Base-by-base conservation (phyloP, 108 stramenopile species). In the Cyclostephanos tholiformis region DNA sequence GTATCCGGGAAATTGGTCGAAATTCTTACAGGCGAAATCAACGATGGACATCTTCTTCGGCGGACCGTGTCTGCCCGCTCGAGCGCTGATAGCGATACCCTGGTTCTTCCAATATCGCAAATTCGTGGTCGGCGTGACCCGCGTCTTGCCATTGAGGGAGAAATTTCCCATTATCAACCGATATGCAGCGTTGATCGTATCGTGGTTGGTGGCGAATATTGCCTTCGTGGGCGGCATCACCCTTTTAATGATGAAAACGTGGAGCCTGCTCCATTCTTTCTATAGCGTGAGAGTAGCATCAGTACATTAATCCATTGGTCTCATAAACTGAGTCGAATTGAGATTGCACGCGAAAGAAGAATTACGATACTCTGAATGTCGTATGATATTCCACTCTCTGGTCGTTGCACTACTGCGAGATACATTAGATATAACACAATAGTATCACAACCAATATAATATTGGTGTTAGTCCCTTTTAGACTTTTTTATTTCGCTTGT, bases 151-250 rank as follows among this genome's bases (percentile, higher is more conserved):
- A 41, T 38, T 83, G 62, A 41, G 77, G 19, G 58, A 69, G 53
- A 74, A 70, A 48, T 83, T 51, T 50, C 82, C 82, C 46, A 75
- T 83, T 23, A n/a, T 83, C 12, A 83, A 83, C 53, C 26, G 77
- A 69, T 48, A 44, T 0, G 35, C 55, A 8, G 63, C 77, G 6
- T 51, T 83, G 13, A 12, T 83, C 7, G 19, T 57, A 43, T 57
- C 74, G 27, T 83, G 72, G 72, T 0, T 69, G 9, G 22, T 67
- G 27, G 46, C 68, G 25, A 83, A 83, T 64, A 26, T 83, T 11
- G 66, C 61, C 8, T 67, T 68, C 13, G 67, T 68, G 41, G 66
- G 78, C 30, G 51, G 65, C 20, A 27, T 69, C 25, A 72, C 78
- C 39, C 68, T 48, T 55, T 53, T 32, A 14, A 50, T 72, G 71